Evolutionary conservation across 768 basidiomycete genomes (phyloP).

Genomic region (Boletus rex-veris): DNA sequence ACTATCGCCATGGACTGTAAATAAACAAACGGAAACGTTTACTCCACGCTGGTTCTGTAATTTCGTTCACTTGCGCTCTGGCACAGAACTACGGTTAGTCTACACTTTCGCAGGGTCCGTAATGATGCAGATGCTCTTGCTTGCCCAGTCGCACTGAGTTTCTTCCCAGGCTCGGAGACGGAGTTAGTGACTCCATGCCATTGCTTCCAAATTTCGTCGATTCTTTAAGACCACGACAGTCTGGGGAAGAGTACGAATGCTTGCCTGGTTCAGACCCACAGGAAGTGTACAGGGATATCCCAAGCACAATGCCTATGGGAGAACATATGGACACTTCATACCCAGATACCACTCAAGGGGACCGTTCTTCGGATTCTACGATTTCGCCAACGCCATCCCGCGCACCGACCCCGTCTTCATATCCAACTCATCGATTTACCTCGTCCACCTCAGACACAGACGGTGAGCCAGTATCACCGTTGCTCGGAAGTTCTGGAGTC

Average conservation of each 20-base stretch:
- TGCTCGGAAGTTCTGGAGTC: constrained; percentile 29
- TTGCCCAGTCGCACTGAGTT: neutral
- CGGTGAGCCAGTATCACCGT: constrained; percentile 51
- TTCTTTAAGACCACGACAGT: constrained; percentile 13
- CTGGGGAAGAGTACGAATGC: constrained; percentile 43
- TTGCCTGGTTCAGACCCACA: constrained; percentile 44
- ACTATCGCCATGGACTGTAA: too few species aligned
- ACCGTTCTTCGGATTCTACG: constrained; percentile 26
- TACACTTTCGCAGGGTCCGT: neutral
- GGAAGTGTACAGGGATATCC: constrained; percentile 28
- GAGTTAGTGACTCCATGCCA: constrained; percentile 19
- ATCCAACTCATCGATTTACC: constrained; percentile 45
- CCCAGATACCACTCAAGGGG: constrained; percentile 22
- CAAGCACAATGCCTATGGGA: constrained; percentile 3
- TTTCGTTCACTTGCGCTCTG: neutral
- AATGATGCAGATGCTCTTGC: neutral
- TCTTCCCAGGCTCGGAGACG: constrained; percentile 8
- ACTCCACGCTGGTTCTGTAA: neutral
- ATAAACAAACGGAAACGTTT: neutral
- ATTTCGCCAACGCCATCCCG: constrained; percentile 56
- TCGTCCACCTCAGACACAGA: constrained; percentile 62
- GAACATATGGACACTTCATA: constrained; percentile 19
- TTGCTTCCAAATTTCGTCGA: constrained; percentile 8
- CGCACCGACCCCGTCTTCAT: constrained; percentile 53
- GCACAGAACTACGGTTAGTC: neutral